A percentile compares a stretch with the other conserved stretches of the same genome.
phyloP scores from a whole-genome alignment of 805 yeast genomes.

The Candida insectorum region DNA sequence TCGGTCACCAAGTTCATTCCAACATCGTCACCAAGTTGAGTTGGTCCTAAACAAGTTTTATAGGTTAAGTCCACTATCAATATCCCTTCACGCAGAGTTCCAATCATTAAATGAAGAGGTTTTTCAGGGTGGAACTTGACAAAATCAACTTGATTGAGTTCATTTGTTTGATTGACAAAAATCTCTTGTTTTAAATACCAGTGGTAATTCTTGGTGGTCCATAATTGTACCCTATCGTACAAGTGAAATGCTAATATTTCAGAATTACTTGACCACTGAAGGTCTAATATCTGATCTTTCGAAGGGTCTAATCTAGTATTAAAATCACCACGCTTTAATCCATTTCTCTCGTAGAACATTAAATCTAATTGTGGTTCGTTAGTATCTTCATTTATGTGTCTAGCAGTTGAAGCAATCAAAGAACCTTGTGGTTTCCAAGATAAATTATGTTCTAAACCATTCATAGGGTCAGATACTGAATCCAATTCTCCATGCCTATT shows the following conservation, averaged over 20 bases:
- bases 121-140: constrained; percentile 88
- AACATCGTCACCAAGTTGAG: constrained; percentile 60
- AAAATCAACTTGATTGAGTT: constrained; percentile 33
- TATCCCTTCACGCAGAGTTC: constrained; percentile 43
- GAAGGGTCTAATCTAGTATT: constrained; percentile 57
- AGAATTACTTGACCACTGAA: constrained; percentile 80
- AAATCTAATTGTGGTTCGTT: constrained; percentile 44
- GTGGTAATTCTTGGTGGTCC: constrained; percentile 91
- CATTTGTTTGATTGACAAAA: constrained; percentile 20
- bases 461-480: constrained; percentile 86
- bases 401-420: constrained; percentile 75
- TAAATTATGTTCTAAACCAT: constrained; percentile 68
- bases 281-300: constrained; percentile 39
- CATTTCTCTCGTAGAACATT: constrained; percentile 89
- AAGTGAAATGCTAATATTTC: constrained; percentile 74
- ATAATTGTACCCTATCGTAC: constrained; percentile 64
- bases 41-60: constrained; percentile 64
- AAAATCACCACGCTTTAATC: constrained; percentile 87
- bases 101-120: constrained; percentile 70
- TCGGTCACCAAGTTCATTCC: constrained; percentile 84
- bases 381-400: constrained; percentile 57
- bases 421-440: constrained; percentile 94
- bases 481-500: constrained; percentile 73
- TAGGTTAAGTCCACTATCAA: constrained; percentile 68
- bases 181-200: constrained; percentile 93